phyloP scores from a whole-genome alignment of 2,329 filamentous ascomycete species.

The Colletotrichum caudatum region DNA sequence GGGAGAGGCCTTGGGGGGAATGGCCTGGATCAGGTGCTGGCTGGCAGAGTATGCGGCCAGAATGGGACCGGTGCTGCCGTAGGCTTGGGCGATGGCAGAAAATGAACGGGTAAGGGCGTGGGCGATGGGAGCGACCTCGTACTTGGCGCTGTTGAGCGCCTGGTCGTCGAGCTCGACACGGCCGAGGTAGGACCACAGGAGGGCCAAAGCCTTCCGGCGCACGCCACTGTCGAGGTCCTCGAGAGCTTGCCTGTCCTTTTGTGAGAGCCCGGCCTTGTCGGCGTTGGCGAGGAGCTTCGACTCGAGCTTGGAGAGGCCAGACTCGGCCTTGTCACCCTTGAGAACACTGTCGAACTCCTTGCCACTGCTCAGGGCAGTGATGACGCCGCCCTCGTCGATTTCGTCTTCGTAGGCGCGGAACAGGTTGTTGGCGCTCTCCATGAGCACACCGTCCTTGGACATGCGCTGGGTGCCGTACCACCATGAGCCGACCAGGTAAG shows the following conservation, averaged over 20 bases:
- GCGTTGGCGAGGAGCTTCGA: slow-evolving; percentile 74
- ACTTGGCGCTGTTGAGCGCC: slow-evolving; percentile 85
- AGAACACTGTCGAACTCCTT: slow-evolving; percentile 85
- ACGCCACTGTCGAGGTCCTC: slow-evolving; percentile 83
- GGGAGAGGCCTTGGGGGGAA: slow-evolving; percentile 85
- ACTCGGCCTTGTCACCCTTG: slow-evolving; percentile 82
- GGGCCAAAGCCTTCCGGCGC: slow-evolving; percentile 85
- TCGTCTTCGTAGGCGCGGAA: slow-evolving; percentile 93
- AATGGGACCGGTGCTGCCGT: slow-evolving; percentile 84
- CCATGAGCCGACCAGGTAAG: slow-evolving; percentile 95
- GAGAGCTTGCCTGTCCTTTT: slow-evolving; percentile 81
- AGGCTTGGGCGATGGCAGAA: slow-evolving; percentile 87
- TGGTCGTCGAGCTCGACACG: slow-evolving; percentile 86
- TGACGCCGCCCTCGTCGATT: slow-evolving; percentile 82
- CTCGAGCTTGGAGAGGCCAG: slow-evolving; percentile 85
- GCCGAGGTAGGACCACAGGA: slow-evolving; percentile 95
- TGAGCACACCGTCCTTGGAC: slow-evolving; percentile 92
- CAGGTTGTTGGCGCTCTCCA: slow-evolving; percentile 93
- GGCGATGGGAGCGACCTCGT: slow-evolving; percentile 88
- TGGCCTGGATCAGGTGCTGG: slow-evolving; percentile 90
- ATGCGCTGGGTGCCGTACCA: slow-evolving; percentile 97
- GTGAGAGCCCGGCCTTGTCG: slow-evolving; percentile 70
- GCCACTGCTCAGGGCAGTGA: slow-evolving; percentile 85
- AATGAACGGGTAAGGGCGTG: slow-evolving; percentile 88
- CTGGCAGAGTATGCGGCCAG: slow-evolving; percentile 84